phyloP scores from a whole-genome alignment of 495 filamentous ascomycete species.

The Tetracladium marchalianum region DNA sequence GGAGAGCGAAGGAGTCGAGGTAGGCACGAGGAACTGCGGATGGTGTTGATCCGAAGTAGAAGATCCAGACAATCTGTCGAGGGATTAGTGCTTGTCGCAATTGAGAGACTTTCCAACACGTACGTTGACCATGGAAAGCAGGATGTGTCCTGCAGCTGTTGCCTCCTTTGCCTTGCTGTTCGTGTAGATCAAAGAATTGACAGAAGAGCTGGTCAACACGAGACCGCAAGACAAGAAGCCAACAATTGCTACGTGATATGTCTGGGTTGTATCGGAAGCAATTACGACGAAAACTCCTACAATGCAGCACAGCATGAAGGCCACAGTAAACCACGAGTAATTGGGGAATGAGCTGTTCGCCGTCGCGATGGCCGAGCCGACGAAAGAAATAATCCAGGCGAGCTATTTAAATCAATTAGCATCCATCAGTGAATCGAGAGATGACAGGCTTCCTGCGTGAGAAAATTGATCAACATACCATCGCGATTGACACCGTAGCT shows the following conservation, averaged over 20 bases:
- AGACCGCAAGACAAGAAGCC: constrained; percentile 77
- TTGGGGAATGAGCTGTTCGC: constrained; percentile 55
- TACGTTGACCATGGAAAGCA: constrained; percentile 92
- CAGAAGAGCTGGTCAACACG: constrained; percentile 72
- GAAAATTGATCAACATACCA: constrained; percentile 46
- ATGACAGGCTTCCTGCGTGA: constrained; percentile 2
- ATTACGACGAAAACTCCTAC: constrained; percentile 70
- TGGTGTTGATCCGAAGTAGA: constrained; percentile 93
- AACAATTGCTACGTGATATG: constrained; percentile 87
- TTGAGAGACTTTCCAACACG: constrained; percentile 21
- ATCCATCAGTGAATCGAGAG: constrained; percentile 16
- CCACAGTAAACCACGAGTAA: constrained; percentile 82
- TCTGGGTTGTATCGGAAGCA: constrained; percentile 68
- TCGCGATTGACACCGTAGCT: constrained; percentile 83
- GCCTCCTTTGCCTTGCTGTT: constrained; percentile 66
- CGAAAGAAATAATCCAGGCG: constrained; percentile 88
- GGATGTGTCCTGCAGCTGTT: constrained; percentile 83
- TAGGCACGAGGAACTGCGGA: constrained; percentile 81
- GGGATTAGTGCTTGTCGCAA: constrained; percentile 1
- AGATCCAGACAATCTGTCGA: constrained; percentile 87
- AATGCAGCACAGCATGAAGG: constrained; percentile 77
- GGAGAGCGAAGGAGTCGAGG: constrained; percentile 89
- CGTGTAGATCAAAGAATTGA: constrained; percentile 71
- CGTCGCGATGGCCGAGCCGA: constrained; percentile 72
- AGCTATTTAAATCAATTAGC: constrained; percentile 42